Percentiles rank a stretch among this genome's conserved stretches.
phyloP scores from a whole-genome alignment of 345 rosid species.

The Lagerstroemia speciosa region DNA sequence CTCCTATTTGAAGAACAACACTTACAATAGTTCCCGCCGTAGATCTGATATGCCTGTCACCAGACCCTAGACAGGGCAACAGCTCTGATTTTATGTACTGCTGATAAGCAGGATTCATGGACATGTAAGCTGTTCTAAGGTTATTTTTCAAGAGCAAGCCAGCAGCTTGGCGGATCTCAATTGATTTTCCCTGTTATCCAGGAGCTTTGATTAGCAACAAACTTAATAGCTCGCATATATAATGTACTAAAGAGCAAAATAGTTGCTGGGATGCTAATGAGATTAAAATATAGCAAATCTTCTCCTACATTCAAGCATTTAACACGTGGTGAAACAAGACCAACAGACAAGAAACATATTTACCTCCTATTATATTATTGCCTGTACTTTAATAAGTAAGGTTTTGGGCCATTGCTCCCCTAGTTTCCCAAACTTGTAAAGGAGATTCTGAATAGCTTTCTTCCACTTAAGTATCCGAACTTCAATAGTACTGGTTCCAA shows the following conservation, averaged over 20 bases:
- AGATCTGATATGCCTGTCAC: conserved; percentile 74
- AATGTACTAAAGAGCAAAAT: neutral
- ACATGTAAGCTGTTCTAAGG: conserved; percentile 52
- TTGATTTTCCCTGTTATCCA: conserved; percentile 54
- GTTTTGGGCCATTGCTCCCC: neutral
- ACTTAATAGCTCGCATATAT: neutral
- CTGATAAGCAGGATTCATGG: conserved; percentile 51
- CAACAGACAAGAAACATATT: neutral
- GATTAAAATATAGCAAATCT: neutral
- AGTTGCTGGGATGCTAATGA: neutral
- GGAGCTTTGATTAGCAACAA: neutral
- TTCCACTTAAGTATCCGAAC: neutral
- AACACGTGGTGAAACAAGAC: neutral
- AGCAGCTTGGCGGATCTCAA: conserved; percentile 95
- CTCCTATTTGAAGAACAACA: conserved; percentile 65
- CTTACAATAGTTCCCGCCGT: conserved; percentile 86
- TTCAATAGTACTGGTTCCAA: neutral
- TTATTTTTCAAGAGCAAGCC: conserved; percentile 91
- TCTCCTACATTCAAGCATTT: neutral
- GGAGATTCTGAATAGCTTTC: neutral
- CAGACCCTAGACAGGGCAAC: conserved; percentile 81
- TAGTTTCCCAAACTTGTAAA: neutral
- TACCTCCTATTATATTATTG: neutral
- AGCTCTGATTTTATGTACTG: conserved; percentile 74
- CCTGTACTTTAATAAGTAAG: neutral